Conservation (phyloP, 2,329 filamentous ascomycete genomes). For the Fonsecaea pedrosoi region DNA sequence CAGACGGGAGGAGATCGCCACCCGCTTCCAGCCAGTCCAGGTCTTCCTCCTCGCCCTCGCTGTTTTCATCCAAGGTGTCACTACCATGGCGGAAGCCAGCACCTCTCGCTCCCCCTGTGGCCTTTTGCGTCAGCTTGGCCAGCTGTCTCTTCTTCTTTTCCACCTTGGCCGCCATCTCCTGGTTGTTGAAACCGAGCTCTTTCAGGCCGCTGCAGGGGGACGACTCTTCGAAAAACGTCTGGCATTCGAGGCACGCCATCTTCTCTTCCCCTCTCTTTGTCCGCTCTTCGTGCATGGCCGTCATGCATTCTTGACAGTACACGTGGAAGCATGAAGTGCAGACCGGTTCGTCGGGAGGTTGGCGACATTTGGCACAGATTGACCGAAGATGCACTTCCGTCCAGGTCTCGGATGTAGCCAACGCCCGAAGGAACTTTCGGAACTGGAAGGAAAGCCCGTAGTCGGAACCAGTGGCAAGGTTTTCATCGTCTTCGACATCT, state of each 20-base stretch:
- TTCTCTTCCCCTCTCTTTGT: constrained; percentile 22
- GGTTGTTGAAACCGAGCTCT: constrained; percentile 29
- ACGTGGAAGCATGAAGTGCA: constrained; percentile 63
- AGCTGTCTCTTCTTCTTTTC: constrained; percentile 20
- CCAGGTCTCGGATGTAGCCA: constrained; percentile 26
- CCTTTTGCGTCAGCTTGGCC: constrained; percentile 1
- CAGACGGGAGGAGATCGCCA: constrained; percentile 41
- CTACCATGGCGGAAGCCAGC: background rate
- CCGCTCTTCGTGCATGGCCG: constrained; percentile 40
- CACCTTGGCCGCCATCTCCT: constrained; percentile 12
- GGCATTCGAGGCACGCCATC: constrained; percentile 36
- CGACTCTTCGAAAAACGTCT: constrained; percentile 30
- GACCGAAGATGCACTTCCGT: constrained; percentile 40
- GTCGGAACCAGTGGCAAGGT: constrained; percentile 3
- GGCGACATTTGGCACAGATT: constrained; percentile 47
- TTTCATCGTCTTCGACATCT: constrained; percentile 4
- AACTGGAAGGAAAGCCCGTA: constrained; percentile 33
- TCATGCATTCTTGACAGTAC: constrained; percentile 61
- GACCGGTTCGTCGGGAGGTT: constrained; percentile 48
- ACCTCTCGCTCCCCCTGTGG: background rate
- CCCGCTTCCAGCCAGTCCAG: constrained; percentile 36
- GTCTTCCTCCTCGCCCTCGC: constrained; percentile 23
- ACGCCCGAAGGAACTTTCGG: constrained; percentile 32
- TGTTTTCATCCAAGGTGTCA: background rate
- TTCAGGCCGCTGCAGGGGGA: constrained; percentile 28